A percentile compares a stretch with the other conserved stretches of the same genome.
Conservation (phyloP, 257 asterid genomes). For the Lycium ferocissimum region DNA sequence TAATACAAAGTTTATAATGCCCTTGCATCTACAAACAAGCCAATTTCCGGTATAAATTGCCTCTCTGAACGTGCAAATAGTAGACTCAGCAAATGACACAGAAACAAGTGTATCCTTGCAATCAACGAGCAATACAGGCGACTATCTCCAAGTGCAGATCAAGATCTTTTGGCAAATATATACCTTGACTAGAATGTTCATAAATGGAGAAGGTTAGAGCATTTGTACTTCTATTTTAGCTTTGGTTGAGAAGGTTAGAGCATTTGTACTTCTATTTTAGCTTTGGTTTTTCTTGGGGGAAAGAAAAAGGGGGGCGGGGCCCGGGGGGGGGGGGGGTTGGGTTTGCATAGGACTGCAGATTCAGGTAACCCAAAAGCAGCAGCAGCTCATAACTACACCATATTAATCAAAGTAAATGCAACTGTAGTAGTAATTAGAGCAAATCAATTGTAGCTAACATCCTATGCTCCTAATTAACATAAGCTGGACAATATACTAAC, state of each 20-base stretch:
- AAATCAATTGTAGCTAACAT: conserved; percentile 23
- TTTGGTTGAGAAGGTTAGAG: not conserved
- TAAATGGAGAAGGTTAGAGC: not conserved
- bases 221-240: not conserved
- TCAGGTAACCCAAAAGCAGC: not conserved
- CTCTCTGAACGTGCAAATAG: not conserved
- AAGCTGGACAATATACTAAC: conserved; percentile 21
- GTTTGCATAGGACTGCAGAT: conserved; percentile 23
- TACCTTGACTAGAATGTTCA: not conserved
- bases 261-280: not conserved
- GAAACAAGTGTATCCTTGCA: not conserved
- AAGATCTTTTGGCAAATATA: not conserved
- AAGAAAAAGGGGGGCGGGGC: not conserved
- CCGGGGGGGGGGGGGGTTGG: too few species aligned
- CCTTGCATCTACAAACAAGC: not conserved
- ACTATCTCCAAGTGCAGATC: not conserved
- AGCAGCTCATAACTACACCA: not conserved
- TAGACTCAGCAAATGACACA: not conserved
- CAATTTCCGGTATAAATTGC: not conserved
- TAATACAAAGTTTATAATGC: too few species aligned
- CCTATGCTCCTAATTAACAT: conserved; percentile 20
- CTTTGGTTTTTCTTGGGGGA: too few species aligned
- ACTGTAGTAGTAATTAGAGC: conserved; percentile 13
- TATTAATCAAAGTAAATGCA: not conserved
- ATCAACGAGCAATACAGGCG: not conserved